Conservation (phyloP, 495 filamentous ascomycete genomes). For the Neurospora cerealis region DNA sequence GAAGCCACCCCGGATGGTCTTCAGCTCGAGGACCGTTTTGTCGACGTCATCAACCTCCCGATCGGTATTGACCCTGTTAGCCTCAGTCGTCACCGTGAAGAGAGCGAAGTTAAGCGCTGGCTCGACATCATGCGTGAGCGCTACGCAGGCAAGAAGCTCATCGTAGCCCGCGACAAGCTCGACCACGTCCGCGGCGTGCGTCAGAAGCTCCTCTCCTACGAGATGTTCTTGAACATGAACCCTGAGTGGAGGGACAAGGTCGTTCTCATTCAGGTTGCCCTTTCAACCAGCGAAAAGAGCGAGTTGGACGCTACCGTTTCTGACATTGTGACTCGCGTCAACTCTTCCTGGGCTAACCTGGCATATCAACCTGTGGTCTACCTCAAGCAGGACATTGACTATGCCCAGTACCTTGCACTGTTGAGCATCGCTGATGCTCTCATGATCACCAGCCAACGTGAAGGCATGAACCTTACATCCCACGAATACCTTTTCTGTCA, state of each 20-base stretch:
- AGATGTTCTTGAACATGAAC: slow-evolving; percentile 86
- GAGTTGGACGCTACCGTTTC: slow-evolving; percentile 80
- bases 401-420: slow-evolving; percentile 80
- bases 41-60: slow-evolving; percentile 65
- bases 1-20: slow-evolving; percentile 82
- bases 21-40: slow-evolving; percentile 85
- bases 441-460: slow-evolving; percentile 86
- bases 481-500: slow-evolving; percentile 92
- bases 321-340: slow-evolving; percentile 87
- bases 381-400: slow-evolving; percentile 85
- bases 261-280: slow-evolving; percentile 85
- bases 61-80: slow-evolving; percentile 80
- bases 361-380: slow-evolving; percentile 90
- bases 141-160: slow-evolving; percentile 76
- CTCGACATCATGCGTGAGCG: slow-evolving; percentile 65
- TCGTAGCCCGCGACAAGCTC: slow-evolving; percentile 87
- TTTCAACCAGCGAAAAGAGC: slow-evolving; percentile 75
- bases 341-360: slow-evolving; percentile 76
- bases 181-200: slow-evolving; percentile 82
- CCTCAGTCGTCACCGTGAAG: slow-evolving; percentile 59
- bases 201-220: slow-evolving; percentile 86
- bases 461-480: slow-evolving; percentile 90
- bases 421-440: slow-evolving; percentile 80
- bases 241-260: slow-evolving; percentile 80
- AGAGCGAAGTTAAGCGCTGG: slow-evolving; percentile 65